Percentiles rank a stretch among this genome's conserved stretches.
Conservation (phyloP, 768 basidiomycete genomes). For the Cystofilobasidium capitatum region DNA sequence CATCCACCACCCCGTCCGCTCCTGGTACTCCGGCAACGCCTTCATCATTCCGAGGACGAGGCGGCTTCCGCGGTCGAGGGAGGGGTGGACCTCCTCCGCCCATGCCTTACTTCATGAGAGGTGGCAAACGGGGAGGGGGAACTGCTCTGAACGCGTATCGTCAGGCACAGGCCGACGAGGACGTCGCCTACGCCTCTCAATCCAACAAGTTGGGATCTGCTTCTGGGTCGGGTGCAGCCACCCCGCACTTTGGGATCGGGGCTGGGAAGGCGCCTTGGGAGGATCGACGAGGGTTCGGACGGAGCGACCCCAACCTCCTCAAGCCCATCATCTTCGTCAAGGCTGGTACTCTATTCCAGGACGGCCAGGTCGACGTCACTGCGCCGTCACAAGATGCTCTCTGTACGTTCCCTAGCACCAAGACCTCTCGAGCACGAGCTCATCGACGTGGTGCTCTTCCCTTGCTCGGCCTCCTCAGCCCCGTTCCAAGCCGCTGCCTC, state of each 20-base stretch:
- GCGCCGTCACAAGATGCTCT: not conserved
- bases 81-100: slow-evolving; percentile 1
- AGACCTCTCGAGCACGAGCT: no score
- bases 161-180: slow-evolving; percentile 20
- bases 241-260: slow-evolving; percentile 25
- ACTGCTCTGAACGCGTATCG: not conserved
- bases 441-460: no score
- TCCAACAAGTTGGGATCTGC: not conserved
- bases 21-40: slow-evolving; percentile 4
- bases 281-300: not conserved
- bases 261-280: slow-evolving; percentile 2
- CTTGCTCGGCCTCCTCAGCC: no score
- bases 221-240: slow-evolving; percentile 6
- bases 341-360: slow-evolving; percentile 27
- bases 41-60: not conserved
- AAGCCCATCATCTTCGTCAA: slow-evolving; percentile 27
- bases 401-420: not conserved
- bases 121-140: slow-evolving; percentile 2
- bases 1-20: not conserved
- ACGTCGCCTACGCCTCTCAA: slow-evolving; percentile 8
- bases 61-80: slow-evolving; percentile 4
- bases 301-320: slow-evolving; percentile 1
- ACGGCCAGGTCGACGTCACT: slow-evolving; percentile 19
- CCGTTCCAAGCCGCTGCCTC: no score
- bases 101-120: slow-evolving; percentile 25